Conservation (phyloP, 345 rosid species). For the Zanthoxylum bungeanum region DNA sequence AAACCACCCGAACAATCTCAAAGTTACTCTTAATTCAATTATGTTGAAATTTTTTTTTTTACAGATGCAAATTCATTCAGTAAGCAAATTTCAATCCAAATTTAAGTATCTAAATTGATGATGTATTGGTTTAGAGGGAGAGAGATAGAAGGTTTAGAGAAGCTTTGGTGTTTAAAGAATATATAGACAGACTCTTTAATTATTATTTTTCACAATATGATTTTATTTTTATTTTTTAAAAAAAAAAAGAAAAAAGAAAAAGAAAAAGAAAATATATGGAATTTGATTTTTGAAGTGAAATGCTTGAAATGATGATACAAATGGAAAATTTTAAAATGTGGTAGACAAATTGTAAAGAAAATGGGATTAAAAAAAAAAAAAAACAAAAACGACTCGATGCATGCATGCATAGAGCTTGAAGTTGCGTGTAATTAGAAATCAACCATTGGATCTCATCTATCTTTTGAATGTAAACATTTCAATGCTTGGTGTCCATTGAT, state of each 20-base stretch:
- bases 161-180: constrained; percentile 30
- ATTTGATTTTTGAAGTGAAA: background rate
- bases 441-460: background rate
- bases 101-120: background rate
- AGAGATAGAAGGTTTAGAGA: constrained; percentile 16
- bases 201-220: background rate
- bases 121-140: constrained; percentile 1
- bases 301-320: background rate
- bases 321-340: background rate
- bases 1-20: constrained; percentile 23
- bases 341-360: background rate
- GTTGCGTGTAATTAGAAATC: background rate
- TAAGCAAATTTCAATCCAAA: constrained; percentile 22
- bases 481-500: background rate
- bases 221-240: background rate
- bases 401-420: background rate
- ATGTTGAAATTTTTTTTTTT: constrained; percentile 14
- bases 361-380: too few relatives aligned
- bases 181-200: constrained; percentile 29
- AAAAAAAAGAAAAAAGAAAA: too few relatives aligned
- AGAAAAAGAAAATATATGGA: too few relatives aligned
- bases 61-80: constrained; percentile 45
- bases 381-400: background rate
- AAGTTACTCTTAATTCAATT: constrained; percentile 30
- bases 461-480: background rate